Base-by-base conservation (phyloP, 495 filamentous ascomycete species). In the Neurospora sp. region DNA sequence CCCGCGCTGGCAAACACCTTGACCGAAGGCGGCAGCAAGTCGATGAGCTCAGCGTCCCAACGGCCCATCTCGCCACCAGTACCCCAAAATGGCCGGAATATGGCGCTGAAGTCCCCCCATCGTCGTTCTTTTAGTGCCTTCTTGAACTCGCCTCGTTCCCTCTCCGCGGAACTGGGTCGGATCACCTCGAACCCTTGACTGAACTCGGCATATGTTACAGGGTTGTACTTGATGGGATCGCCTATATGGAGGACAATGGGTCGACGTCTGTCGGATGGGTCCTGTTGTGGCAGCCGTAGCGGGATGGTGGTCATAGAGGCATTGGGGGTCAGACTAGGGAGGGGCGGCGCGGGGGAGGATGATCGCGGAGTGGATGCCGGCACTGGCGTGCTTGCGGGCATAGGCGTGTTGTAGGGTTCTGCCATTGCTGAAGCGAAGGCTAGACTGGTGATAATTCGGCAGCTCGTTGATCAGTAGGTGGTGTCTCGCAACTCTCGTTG, bases 31-130 rank as follows among this genome's bases (percentile, higher is more conserved):
- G 92, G 92, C 14, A 94, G 83, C 40, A 93, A 77, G 5, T 83
- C 79, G 41, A 94, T 90, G 59, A 93, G 80, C 78, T 94, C 92
- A 40, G 82, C 81, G 77, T 94, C 91, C 92, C 92, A 94, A 69
- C 84, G 81, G 16, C 90, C 90, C 91, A 94, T 93, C 82, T 93
- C 92, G 12, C 90, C 90, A 9, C 92, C 92, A 0, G 89, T 92
- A 70, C 91, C 91, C 92, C 91, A 94, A 78, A 92, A 93, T 1
- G 92, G 92, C 23, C 92, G 86, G 78, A 93, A 91, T 74, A 93
- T 90, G 38, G 90, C 92, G 20, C 84, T 81, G 77, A 94, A 94
- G 74, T 92, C 84, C 5, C 92, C 92, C 86, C 90, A 94, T 76
- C 85, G 84, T 39, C 80, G 83, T 74, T 91, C 89, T 73, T 86